phyloP scores from a whole-genome alignment of 345 rosid genomes.

The Melaleuca quinquenervia region DNA sequence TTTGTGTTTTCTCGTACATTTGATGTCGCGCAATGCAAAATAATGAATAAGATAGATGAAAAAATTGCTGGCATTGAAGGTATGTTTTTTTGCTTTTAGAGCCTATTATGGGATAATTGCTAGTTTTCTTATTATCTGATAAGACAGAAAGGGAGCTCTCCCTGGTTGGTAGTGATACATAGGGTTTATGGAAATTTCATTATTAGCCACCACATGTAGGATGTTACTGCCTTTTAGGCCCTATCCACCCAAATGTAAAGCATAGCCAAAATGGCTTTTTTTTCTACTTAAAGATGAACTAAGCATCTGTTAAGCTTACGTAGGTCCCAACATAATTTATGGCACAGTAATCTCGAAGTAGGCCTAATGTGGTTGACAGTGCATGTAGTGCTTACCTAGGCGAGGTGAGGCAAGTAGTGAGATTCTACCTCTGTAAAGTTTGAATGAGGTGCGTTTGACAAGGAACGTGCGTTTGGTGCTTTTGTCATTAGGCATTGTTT shows the following conservation, averaged over 20 bases:
- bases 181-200: neutral
- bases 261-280: neutral
- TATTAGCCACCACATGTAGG: neutral
- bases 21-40: constrained; percentile 41
- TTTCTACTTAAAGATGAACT: neutral
- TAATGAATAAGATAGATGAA: constrained; percentile 48
- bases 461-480: neutral
- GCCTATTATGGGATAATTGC: neutral
- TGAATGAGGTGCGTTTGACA: neutral
- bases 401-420: neutral
- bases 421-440: neutral
- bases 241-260: neutral
- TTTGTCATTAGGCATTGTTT: neutral
- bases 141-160: neutral
- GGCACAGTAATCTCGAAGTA: neutral
- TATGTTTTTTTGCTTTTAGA: constrained; percentile 6
- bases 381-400: neutral
- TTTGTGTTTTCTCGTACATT: constrained; percentile 58
- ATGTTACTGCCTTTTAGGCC: neutral
- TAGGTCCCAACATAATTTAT: neutral
- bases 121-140: neutral
- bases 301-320: neutral
- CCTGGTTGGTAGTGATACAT: neutral
- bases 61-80: constrained; percentile 63
- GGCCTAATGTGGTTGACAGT: neutral